Conservation (phyloP, 805 yeast genomes). For the Ogataea nonfermentans region DNA sequence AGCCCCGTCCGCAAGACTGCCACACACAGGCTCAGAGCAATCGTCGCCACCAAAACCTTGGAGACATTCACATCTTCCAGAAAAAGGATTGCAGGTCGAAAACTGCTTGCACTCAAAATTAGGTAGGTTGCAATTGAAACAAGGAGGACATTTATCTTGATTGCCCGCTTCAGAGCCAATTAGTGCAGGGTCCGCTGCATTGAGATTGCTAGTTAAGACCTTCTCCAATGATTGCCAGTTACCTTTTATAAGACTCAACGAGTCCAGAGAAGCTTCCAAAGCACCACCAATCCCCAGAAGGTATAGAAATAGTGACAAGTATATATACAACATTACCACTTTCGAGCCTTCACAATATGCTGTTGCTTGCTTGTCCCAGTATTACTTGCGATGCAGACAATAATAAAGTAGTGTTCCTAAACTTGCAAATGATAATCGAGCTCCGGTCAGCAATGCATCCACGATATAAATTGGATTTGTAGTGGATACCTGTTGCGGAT, state of each 20-base stretch:
- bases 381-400: no score
- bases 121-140: slow-evolving; percentile 93
- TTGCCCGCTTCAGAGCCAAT: not conserved
- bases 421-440: no score
- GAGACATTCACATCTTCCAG: slow-evolving; percentile 90
- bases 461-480: no score
- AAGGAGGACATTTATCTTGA: slow-evolving; percentile 70
- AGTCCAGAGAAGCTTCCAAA: no score
- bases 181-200: not conserved
- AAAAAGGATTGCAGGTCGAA: slow-evolving; percentile 80
- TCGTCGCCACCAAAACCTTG: slow-evolving; percentile 93
- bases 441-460: no score
- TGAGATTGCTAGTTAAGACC: not conserved
- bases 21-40: slow-evolving; percentile 86
- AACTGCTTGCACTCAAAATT: slow-evolving; percentile 88
- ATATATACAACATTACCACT: no score
- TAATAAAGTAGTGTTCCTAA: no score
- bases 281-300: no score
- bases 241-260: not conserved
- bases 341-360: no score
- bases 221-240: slow-evolving; percentile 1
- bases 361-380: no score
- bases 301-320: no score
- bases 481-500: no score
- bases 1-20: slow-evolving; percentile 64